phyloP scores from a whole-genome alignment of 768 basidiomycete species.

The Amanita rimosa region DNA sequence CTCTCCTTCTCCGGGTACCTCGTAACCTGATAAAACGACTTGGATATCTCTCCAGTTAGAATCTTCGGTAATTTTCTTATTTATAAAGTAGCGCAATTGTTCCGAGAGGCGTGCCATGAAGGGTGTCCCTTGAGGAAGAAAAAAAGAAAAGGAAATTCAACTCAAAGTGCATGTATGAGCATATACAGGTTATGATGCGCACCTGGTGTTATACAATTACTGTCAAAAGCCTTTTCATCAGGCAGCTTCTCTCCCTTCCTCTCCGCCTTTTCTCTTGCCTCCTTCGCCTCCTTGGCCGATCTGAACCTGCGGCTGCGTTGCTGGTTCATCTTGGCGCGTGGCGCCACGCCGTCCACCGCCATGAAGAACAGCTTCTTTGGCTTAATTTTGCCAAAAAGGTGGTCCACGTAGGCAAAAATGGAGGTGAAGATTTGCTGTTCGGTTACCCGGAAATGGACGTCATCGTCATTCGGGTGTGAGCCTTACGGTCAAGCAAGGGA shows the following conservation, averaged over 20 bases:
- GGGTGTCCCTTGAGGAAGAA: slow-evolving; percentile 55
- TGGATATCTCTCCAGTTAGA: slow-evolving; percentile 88
- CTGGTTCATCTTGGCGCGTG: slow-evolving; percentile 99
- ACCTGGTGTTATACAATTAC: slow-evolving; percentile 98
- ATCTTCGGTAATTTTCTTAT: slow-evolving; percentile 97
- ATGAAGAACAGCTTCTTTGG: slow-evolving; percentile 98
- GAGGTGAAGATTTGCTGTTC: slow-evolving; percentile 98
- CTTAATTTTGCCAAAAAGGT: slow-evolving; percentile 93
- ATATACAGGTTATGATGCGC: slow-evolving; percentile 19
- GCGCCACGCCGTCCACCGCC: slow-evolving; percentile 97
- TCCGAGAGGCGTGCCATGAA: slow-evolving; percentile 93
- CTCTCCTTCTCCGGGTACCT: slow-evolving; percentile 98
- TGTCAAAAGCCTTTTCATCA: slow-evolving; percentile 92
- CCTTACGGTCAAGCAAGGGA: slow-evolving; percentile 28
- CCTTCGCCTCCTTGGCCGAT: slow-evolving; percentile 86
- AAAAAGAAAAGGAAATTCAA: not conserved
- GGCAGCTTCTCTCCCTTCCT: slow-evolving; percentile 87
- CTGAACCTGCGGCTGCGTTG: slow-evolving; percentile 90
- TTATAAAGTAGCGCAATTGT: slow-evolving; percentile 91
- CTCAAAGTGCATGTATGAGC: not conserved
- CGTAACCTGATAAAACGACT: slow-evolving; percentile 93
- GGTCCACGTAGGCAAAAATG: slow-evolving; percentile 95
- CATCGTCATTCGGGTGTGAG: slow-evolving; percentile 95
- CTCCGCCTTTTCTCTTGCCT: slow-evolving; percentile 78
- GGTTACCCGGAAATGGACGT: slow-evolving; percentile 89